Base-by-base conservation (phyloP, 2,329 filamentous ascomycete species). In the Hypoxylon sp. region DNA sequence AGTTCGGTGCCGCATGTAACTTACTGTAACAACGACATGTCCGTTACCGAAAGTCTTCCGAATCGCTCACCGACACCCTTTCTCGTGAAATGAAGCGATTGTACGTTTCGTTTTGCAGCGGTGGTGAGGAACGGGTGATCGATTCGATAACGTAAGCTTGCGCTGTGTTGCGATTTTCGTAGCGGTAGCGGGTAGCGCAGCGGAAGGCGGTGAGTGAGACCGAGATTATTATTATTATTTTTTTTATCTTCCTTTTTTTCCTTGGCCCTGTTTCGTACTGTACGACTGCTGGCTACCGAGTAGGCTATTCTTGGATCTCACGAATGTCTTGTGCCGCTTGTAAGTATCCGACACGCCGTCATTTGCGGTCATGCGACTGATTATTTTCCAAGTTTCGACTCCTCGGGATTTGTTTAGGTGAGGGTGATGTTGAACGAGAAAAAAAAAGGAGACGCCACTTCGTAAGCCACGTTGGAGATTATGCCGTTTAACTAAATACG, bases 71-170 rank as follows among this genome's bases (percentile, higher is more conserved):
- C 66, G 60, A 61, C 37, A 54, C 27, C 31, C 35, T 31, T 27
- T 29, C 31, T 39, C 11, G 39, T 21, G 44, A 31, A 27, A 8
- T 21, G 39, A 21, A 11, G 19, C 19, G 29, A 19, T 24, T 65
- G 53, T 69, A 46, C 56, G 52, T 51, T 27, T 24, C 31, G 50
- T 66, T 50, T 17, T 17, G 32, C 32, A 15, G 37, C 39, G 17
- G 21, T 37, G n/a, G 35, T 21, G 39, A 44, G 15, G 39, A 44
- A 42, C 39, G 29, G 35, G 37, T 35, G 31, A 47, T 11, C 19
- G 39, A 62, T 69, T 67, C 61, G 51, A 68, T 70, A 70, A 70
- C 64, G 67, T 70, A 70, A 70, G 67, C 64, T 50, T 52, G 60
- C 51, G 59, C 37, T 48, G 51, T 58, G 42, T 48, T 61, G 48